A percentile compares a stretch with the other conserved stretches of the same genome.
Evolutionary conservation across 75 land plant species (phyloP).

Genomic region (Pinus albicaulis): DNA sequence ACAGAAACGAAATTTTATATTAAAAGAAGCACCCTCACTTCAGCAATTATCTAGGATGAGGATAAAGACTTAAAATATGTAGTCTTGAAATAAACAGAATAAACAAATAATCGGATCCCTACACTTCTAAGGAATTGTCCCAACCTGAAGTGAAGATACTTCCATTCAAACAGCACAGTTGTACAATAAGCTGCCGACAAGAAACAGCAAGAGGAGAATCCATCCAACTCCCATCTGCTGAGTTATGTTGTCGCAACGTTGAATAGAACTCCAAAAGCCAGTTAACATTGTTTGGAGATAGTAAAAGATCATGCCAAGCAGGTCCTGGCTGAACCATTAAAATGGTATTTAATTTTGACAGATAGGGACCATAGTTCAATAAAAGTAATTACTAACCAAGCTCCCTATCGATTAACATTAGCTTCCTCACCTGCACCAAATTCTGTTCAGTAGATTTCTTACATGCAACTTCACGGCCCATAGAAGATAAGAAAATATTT

Average conservation of each 20-base stretch:
- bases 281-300: conserved; percentile 61
- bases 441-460: conserved; percentile 38
- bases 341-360: conserved; percentile 1
- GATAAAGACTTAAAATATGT: neutral
- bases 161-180: conserved; percentile 83
- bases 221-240: conserved; percentile 55
- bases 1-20: too few relatives aligned
- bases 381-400: conserved; percentile 1
- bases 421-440: conserved; percentile 59
- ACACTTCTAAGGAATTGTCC: neutral
- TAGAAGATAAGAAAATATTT: conserved; percentile 40
- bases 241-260: conserved; percentile 45
- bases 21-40: neutral
- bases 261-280: conserved; percentile 89
- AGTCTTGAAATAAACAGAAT: neutral
- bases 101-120: neutral
- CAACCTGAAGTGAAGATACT: conserved; percentile 82
- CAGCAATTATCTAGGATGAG: neutral
- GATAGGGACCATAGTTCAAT: neutral
- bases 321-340: conserved; percentile 77
- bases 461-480: conserved; percentile 23
- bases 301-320: conserved; percentile 76
- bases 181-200: conserved; percentile 84
- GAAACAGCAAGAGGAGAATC: conserved; percentile 90
- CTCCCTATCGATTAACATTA: neutral